A percentile compares a stretch with the other conserved stretches of the same genome.
phyloP scores from a whole-genome alignment of 352 stramenopile genomes.

The Salisapilia sapeloensis region DNA sequence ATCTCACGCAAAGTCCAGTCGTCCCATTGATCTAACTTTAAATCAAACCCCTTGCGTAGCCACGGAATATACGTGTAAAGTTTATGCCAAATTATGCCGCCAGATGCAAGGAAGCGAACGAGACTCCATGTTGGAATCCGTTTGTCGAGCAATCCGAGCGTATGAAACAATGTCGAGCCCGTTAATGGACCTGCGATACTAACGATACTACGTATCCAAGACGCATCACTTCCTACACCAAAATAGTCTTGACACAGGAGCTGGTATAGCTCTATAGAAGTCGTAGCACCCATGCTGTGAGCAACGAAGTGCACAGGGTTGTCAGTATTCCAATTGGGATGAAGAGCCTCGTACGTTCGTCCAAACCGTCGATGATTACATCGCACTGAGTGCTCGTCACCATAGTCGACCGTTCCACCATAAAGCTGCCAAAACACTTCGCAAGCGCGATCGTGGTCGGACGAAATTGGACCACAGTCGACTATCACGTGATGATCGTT shows the following conservation, averaged over 20 bases:
- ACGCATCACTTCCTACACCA: constrained; percentile 6
- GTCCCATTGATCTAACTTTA: constrained; percentile 41
- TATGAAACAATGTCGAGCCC: constrained; percentile 7
- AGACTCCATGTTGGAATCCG: constrained; percentile 12
- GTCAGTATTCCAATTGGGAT: constrained; percentile 7
- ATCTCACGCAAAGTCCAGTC: constrained; percentile 16
- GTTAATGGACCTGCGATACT: constrained; percentile 9
- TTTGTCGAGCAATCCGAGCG: constrained; percentile 5
- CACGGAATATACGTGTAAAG: constrained; percentile 17
- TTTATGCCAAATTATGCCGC: constrained; percentile 19
- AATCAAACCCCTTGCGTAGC: constrained; percentile 19
- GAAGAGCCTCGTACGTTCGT: constrained; percentile 2
- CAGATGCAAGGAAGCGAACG: constrained; percentile 18
- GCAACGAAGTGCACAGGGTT: constrained; percentile 10
- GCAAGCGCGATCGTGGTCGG: constrained; percentile 21
- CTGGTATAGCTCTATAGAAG: constrained; percentile 13
- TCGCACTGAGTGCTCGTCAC: constrained; percentile 4
- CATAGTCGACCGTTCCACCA: constrained; percentile 11
- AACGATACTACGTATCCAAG: constrained; percentile 9
- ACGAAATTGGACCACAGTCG: constrained; percentile 18
- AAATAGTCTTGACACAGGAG: constrained; percentile 10
- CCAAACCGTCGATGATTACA: constrained; percentile 6
- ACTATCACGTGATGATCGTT: constrained; percentile 17
- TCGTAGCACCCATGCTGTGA: constrained; percentile 12
- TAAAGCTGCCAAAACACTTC: constrained; percentile 20